These are phyloP conservation scores for Xenoacremonium recifei DNA, from an alignment of 2,329 filamentous ascomycete species.

Conservation along the genomic window DNA sequence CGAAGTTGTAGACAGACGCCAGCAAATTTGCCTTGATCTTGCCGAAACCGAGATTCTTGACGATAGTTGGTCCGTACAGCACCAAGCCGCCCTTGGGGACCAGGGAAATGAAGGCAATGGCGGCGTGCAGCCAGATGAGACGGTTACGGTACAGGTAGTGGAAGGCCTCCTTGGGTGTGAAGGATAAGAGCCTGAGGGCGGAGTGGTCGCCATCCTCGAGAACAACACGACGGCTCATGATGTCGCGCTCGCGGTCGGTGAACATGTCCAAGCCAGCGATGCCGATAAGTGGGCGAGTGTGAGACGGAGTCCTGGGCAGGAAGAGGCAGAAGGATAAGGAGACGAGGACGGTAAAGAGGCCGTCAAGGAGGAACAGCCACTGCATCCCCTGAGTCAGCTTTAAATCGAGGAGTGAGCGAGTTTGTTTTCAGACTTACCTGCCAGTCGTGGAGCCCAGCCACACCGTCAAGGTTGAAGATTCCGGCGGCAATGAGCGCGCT, in stretches of 20 bases:
- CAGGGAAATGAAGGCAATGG: constrained; percentile 12
- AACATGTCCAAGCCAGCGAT: constrained; percentile 7
- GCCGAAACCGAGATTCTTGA: constrained; percentile 16
- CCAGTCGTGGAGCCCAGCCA: constrained; percentile 4
- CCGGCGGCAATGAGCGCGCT: constrained; percentile 10
- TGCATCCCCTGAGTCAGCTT: too few relatives aligned
- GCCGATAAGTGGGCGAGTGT: constrained; percentile 6
- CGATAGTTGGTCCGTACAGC: constrained; percentile 11
- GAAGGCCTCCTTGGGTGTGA: constrained; percentile 1
- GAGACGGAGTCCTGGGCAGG: constrained; percentile 2
- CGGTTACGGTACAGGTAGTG: constrained; percentile 1
- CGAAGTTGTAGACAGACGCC: constrained; percentile 12
- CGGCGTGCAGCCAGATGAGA: constrained; percentile 10
- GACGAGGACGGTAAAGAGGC: constrained; percentile 7
- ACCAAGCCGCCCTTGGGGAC: constrained; percentile 10
- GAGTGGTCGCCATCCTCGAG: constrained; percentile 11
- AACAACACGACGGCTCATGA: constrained; percentile 7
- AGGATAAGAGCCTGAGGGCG: constrained; percentile 2
- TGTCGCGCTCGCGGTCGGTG: constrained; percentile 7
- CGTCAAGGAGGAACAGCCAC: constrained; percentile 12
- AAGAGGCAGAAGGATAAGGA: constrained; percentile 7
- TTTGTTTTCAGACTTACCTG: not conserved
- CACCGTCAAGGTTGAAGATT: constrained; percentile 7
- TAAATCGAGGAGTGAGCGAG: not conserved
- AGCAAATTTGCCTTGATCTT: constrained; percentile 11